Percentiles rank a stretch among this genome's conserved stretches.
phyloP scores from a whole-genome alignment of 1,139 yeast genomes.

The Candida tunisiensis region DNA sequence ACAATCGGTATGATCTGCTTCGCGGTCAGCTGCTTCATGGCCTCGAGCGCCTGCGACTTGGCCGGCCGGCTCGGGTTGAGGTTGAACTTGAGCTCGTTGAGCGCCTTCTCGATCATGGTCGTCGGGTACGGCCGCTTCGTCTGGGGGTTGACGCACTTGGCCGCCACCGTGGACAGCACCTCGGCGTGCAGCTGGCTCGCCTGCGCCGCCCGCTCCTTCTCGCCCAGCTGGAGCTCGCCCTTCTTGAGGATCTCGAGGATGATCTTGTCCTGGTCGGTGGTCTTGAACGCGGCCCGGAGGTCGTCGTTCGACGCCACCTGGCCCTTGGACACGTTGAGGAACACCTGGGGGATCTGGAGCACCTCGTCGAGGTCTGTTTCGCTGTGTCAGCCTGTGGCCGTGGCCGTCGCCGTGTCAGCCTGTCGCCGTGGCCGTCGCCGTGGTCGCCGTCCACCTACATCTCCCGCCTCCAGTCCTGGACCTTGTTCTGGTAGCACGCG shows the following conservation, averaged over 20 bases:
- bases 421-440: neutral
- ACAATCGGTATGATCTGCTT: conserved; percentile 84
- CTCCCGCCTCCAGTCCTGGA: conserved; percentile 84
- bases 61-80: conserved; percentile 66
- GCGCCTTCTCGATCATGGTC: conserved; percentile 79
- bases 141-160: conserved; percentile 82
- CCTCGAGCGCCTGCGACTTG: conserved; percentile 82
- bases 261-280: conserved; percentile 57
- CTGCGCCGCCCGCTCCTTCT: conserved; percentile 75
- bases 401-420: neutral
- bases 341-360: conserved; percentile 88
- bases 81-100: conserved; percentile 67
- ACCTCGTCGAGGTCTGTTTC: conserved; percentile 95
- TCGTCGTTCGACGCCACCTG: conserved; percentile 87
- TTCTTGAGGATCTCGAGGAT: conserved; percentile 66
- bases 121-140: conserved; percentile 89
- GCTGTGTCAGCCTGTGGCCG: conserved; percentile 11
- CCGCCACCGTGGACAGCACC: conserved; percentile 65
- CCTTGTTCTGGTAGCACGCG: conserved; percentile 94
- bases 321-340: conserved; percentile 86
- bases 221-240: conserved; percentile 91
- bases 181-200: conserved; percentile 66
- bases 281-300: conserved; percentile 52
- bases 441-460: too few relatives aligned
- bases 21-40: conserved; percentile 59